Base-by-base conservation (phyloP, 179 eudicot genomes). In the Gypsophila paniculata region DNA sequence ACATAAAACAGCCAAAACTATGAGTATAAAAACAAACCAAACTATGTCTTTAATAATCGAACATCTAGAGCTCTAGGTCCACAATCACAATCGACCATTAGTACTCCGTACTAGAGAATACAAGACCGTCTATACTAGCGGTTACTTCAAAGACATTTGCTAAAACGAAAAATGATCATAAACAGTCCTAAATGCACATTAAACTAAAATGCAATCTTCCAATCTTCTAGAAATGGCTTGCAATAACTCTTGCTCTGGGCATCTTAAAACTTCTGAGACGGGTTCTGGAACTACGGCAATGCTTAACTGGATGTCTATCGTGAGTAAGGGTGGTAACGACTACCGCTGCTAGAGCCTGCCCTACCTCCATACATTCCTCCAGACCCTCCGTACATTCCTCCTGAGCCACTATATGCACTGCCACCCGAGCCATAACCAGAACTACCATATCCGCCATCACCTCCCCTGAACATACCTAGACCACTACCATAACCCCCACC, bases 371-470 rank as follows among this genome's bases (percentile, higher is more conserved):
- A n/a, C n/a, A n/a, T n/a, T n/a, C n/a, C n/a, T n/a, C n/a, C n/a
- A n/a, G n/a, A n/a, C n/a, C n/a, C n/a, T 64, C 81, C 91, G 74
- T 88, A 88, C 73, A 88, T 71, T 8, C 85, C 86, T 61, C 91
- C 79, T 0, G 79, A 61, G 57, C 79, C 78, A 70, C 82, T 74
- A 62, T 76, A 79, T 1, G 71, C 74, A 65, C n/a, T 79, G 69
- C 68, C 29, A 48, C 85, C 80, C 23, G 85, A 64, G 61, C 87
- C 85, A 77, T 74, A 66, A 76, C 86, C 71, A 57, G 81, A 57
- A 42, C 77, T 72, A 69, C 89, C 87, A 82, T 86, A 77, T 79
- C 71, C 74, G 38, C 74, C 75, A 67, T 75, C 82, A 26, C 82
- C 78, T 61, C 79, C 73, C 34, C 82, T 75, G 32, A 18, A 71